Conservation (phyloP, 2,329 filamentous ascomycete species). For the Alternaria burnsii region DNA sequence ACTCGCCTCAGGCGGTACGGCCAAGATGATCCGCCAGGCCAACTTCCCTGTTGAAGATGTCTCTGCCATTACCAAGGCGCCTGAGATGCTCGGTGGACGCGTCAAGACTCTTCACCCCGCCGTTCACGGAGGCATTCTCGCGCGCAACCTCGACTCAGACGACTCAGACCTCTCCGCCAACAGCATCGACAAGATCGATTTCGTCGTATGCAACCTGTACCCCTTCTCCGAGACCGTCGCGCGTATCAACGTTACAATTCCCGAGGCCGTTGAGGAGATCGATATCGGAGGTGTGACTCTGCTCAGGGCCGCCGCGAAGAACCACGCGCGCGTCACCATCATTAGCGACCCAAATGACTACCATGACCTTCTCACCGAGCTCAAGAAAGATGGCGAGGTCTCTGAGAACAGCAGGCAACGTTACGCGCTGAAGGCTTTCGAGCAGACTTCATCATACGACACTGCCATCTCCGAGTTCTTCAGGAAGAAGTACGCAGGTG, state of each 20-base stretch:
- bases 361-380: constrained; percentile 89
- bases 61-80: constrained; percentile 91
- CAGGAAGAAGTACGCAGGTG: constrained; percentile 91
- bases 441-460: constrained; percentile 98
- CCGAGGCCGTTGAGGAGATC: constrained; percentile 97
- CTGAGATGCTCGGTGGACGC: constrained; percentile 92
- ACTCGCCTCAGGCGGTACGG: constrained; percentile 92
- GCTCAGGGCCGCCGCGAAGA: constrained; percentile 96
- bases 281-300: constrained; percentile 97
- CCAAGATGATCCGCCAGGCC: constrained; percentile 95
- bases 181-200: constrained; percentile 55
- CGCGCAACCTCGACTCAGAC: constrained; percentile 91
- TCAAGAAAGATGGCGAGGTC: constrained; percentile 85
- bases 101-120: constrained; percentile 98
- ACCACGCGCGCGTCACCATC: constrained; percentile 94
- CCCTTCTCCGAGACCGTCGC: constrained; percentile 98
- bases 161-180: constrained; percentile 83
- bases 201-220: constrained; percentile 89
- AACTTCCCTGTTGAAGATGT: constrained; percentile 98
- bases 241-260: constrained; percentile 95
- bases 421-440: constrained; percentile 96
- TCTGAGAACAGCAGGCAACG: constrained; percentile 83
- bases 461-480: constrained; percentile 95
- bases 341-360: constrained; percentile 95
- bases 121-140: constrained; percentile 84